A percentile compares a stretch with the other conserved stretches of the same genome.
These are phyloP conservation scores for bread wheat (Triticum aestivum) DNA, from an alignment of 176 grass and related monocot genomes.

Conservation along the genomic window DNA sequence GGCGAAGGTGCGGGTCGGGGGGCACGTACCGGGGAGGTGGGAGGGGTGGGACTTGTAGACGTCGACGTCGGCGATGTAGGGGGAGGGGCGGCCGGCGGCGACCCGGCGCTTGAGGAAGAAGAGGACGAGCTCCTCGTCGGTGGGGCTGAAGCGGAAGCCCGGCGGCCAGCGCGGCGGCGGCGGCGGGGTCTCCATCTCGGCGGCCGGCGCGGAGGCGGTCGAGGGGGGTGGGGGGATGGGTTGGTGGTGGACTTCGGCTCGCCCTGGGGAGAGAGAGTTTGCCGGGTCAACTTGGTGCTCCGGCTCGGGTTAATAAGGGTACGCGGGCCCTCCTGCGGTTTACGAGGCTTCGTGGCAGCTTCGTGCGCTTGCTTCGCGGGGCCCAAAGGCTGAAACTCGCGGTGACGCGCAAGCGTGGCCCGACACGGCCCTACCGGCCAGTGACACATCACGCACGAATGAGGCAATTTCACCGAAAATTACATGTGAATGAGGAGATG, in stretches of 20 bases:
- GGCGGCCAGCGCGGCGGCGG: constrained; percentile 59
- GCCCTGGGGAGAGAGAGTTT: background rate
- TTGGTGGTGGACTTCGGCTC: background rate
- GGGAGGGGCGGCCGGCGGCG: constrained; percentile 42
- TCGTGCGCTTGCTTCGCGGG: background rate
- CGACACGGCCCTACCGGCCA: background rate
- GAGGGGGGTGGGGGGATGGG: background rate
- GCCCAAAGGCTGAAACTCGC: background rate
- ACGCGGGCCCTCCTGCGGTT: background rate
- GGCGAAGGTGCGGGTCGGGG: background rate
- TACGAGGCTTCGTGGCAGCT: constrained; percentile 28
- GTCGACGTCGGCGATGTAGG: constrained; percentile 74
- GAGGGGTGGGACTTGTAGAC: constrained; percentile 95
- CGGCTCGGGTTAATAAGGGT: background rate
- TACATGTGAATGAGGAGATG: too few species aligned
- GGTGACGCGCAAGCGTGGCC: background rate
- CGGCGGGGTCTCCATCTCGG: constrained; percentile 27
- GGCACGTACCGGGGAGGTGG: constrained; percentile 75
- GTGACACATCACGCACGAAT: background rate
- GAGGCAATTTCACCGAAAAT: background rate
- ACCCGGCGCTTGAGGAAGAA: constrained; percentile 98
- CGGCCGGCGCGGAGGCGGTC: background rate
- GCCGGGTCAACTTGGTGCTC: constrained; percentile 32
- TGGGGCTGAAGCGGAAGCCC: constrained; percentile 97
- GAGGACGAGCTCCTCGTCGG: constrained; percentile 94